Evolutionary conservation across 805 yeast genomes (phyloP), one percentile per base, ranked within the genome.

Genomic region (Teunomyces pallodes): DNA sequence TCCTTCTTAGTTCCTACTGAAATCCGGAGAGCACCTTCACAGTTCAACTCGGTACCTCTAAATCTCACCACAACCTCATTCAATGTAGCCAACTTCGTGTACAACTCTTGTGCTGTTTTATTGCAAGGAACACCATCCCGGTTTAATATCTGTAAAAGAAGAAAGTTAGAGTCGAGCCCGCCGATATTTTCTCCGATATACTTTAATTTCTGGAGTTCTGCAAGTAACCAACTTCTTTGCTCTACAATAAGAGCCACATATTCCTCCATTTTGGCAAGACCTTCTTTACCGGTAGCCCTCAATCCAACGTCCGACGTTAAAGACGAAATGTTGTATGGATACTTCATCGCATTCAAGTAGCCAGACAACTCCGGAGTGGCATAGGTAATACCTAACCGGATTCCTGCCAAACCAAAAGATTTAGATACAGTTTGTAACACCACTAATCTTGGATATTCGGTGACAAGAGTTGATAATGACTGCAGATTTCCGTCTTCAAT

Each of bases 351-450:
- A 65, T 94, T 94, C 58, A 94, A 70, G 43, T 87, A 79, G 4
- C 66, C 58, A 0, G 96, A 79, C 42, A 94, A 70, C 51, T 78
- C 80, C 10, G 74, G 69, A 13, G 78, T 71, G 3, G 91, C 77
- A 60, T 65, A 92, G 1, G 96, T 84, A 51, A 90, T 73, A 24
- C 99, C 99, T 38, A 92, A 67, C 58, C 99, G 80, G 43, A 91
- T 86, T 40, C 97, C 98, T 3, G 99, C 99, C 46, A 94, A 79
- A 14, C 99, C 99, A 69, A 94, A 94, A 0, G 98, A 86, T 63
- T 94, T 94, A 14, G 97, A 90, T 35, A 94, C 68, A 0, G 99
- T 94, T 67, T 94, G 99, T 65, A 91, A 72, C 9, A 89, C 96
- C 13, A 87, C 90, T 46, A 94, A 70, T 60, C 90, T 88, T 26